phyloP scores from a whole-genome alignment of 164 flowering plant genomes.

The Vitis cinerea region DNA sequence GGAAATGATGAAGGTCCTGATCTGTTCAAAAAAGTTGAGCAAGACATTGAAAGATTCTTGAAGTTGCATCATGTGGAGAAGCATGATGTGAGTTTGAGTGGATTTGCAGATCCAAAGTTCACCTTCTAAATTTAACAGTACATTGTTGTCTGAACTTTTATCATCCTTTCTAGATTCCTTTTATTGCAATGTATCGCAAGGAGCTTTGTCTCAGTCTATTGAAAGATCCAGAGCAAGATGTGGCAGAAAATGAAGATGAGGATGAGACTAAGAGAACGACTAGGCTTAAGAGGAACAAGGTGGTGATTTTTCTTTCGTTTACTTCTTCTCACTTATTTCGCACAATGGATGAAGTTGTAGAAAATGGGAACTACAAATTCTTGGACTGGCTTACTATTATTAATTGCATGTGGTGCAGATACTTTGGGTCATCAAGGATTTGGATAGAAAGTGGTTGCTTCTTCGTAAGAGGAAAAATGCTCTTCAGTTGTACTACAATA shows the following conservation, averaged over 20 bases:
- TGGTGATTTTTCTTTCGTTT: conserved; percentile 1
- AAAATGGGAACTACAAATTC: too few relatives aligned
- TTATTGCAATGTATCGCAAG: conserved; percentile 89
- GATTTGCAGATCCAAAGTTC: not conserved
- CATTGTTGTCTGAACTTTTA: not conserved
- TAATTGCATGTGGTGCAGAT: conserved; percentile 42
- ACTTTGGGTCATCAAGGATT: conserved; percentile 80
- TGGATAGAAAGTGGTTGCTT: conserved; percentile 88
- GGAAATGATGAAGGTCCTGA: conserved; percentile 22
- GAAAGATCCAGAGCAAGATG: conserved; percentile 49
- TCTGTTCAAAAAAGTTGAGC: conserved; percentile 29
- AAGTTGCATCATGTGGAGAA: conserved; percentile 76
- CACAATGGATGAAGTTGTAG: not conserved
- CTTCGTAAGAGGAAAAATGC: conserved; percentile 86
- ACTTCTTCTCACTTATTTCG: too few relatives aligned
- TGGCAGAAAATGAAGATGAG: conserved; percentile 28
- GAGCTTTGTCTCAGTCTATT: conserved; percentile 70
- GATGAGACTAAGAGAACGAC: conserved; percentile 31
- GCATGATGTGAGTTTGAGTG: conserved; percentile 59
- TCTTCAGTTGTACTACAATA: conserved; percentile 60
- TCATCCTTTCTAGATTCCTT: conserved; percentile 63
- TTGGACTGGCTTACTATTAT: too few relatives aligned
- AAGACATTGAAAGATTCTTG: conserved; percentile 63
- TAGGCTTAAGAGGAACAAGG: conserved; percentile 59
- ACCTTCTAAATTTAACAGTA: not conserved